Evolutionary conservation across 345 rosid genomes (phyloP), one percentile per base, ranked within the genome.

Genomic region (Pseudoturritis turrita): DNA sequence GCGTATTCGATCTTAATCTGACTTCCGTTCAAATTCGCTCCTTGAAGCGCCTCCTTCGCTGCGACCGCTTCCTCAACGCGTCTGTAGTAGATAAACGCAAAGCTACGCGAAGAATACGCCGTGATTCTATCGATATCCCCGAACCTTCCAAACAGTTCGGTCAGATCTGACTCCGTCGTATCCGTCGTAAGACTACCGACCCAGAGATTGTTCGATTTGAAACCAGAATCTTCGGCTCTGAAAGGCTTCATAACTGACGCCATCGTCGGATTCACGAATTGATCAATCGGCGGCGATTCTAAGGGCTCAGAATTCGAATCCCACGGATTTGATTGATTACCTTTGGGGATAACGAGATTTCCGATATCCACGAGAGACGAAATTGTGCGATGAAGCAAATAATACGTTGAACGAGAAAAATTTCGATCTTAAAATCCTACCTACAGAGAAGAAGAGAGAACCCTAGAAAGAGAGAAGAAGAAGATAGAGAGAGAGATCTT

Each of bases 1-100:
- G 99, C 97, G 82, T 83, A 96, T 89, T 96, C 96, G 86, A 92
- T 92, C 66, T 82, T 96, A 39, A 96, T 68, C 62, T 72, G 80
- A 64, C 61, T 81, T 21, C 99, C 98, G 33, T 83, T 85, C 59
- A 92, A 47, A 58, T 57, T 17, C 25, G 80, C 49, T n/a, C 96
- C 97, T 58, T 92, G 97, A 5, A 96, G 85, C 0, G 89, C 82
- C 11, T 83, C 88, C 77, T 83, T 89, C 12, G 99, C 99, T 19
- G 87, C 84, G 3, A 72, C 82, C 1, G 97, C 98, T 45, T 96
- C 98, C 77, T 96, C 99, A 29, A 81, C 86, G 26, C 80, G 92
- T 79, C 84, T 84, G 53, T 84, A 96, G 86, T 72, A 88, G 37
- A 92, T 80, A 69, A 96, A 96, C 23, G 89, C 96, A 60, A 75